phyloP scores from a whole-genome alignment of 2,329 filamentous ascomycete species.

The Dothidotthia symphoricarpi region DNA sequence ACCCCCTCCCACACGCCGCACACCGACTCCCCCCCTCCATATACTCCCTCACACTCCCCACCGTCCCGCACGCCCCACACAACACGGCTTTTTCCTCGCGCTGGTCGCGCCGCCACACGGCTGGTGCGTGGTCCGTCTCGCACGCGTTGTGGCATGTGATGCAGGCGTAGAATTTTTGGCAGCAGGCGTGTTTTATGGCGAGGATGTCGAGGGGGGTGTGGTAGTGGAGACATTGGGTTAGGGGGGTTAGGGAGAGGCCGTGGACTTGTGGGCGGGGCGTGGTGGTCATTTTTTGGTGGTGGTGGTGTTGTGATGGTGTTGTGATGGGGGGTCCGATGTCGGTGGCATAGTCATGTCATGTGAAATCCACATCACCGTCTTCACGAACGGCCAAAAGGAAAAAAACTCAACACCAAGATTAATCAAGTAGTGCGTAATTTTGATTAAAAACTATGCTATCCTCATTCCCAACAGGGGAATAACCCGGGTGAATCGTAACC shows the following conservation, averaged over 20 bases:
- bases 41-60: constrained; percentile 32
- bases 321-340: background rate
- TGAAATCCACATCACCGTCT: too few relatives aligned
- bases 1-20: constrained; percentile 26
- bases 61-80: constrained; percentile 32
- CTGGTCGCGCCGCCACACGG: constrained; percentile 20
- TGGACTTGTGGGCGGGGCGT: constrained; percentile 15
- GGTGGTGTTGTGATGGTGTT: background rate
- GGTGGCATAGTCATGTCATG: too few relatives aligned
- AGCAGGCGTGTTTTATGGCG: constrained; percentile 40
- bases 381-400: too few relatives aligned
- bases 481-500: constrained; percentile 8
- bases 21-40: constrained; percentile 31
- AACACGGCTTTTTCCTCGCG: constrained; percentile 27
- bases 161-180: constrained; percentile 40
- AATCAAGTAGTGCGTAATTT: too few relatives aligned
- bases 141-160: constrained; percentile 34
- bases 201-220: constrained; percentile 38
- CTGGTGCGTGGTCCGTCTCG: constrained; percentile 26
- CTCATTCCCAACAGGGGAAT: too few relatives aligned
- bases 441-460: too few relatives aligned
- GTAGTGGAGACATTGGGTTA: constrained; percentile 38
- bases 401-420: too few relatives aligned
- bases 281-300: constrained; percentile 5
- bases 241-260: constrained; percentile 27